A percentile compares a stretch with the other conserved stretches of the same genome.
Conservation (phyloP, 805 yeast genomes). For the Pichia paraexigua region DNA sequence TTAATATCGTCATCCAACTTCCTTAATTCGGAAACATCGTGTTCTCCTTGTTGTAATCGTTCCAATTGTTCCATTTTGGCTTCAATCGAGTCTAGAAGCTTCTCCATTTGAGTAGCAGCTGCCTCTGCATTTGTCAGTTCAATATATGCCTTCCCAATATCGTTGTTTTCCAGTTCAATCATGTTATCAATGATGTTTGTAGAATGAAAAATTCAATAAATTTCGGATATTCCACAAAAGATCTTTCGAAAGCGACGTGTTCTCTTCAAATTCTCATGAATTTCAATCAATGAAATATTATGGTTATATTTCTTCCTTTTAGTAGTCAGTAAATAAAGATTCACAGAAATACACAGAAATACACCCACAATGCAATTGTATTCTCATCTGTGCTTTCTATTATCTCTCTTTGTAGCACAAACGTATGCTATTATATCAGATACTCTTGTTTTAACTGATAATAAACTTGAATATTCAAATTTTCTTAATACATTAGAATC, state of each 20-base stretch:
- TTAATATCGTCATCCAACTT: slow-evolving; percentile 9
- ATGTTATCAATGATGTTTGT: background rate
- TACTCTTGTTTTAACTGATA: background rate
- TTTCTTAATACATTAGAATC: background rate
- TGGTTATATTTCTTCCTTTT: background rate
- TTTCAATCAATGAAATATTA: background rate
- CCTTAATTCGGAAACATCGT: slow-evolving; percentile 2
- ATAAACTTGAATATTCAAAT: background rate
- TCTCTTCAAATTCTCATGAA: background rate
- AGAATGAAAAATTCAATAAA: background rate
- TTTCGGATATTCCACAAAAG: too few relatives aligned
- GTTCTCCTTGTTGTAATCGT: slow-evolving; percentile 11
- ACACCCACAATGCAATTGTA: background rate
- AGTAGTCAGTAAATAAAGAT: too few relatives aligned
- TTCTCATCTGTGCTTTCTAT: background rate
- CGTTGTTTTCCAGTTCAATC: background rate
- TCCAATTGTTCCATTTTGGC: slow-evolving; percentile 51
- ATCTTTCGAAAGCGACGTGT: background rate
- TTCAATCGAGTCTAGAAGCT: slow-evolving; percentile 57
- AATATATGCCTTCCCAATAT: slow-evolving; percentile 5
- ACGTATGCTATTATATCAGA: background rate
- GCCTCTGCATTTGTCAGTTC: slow-evolving; percentile 7
- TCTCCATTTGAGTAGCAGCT: slow-evolving; percentile 39
- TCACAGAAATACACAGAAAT: background rate
- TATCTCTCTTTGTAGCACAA: background rate